Evolutionary conservation across 352 stramenopile genomes (phyloP).

Genomic region (Peronospora belbahrii): DNA sequence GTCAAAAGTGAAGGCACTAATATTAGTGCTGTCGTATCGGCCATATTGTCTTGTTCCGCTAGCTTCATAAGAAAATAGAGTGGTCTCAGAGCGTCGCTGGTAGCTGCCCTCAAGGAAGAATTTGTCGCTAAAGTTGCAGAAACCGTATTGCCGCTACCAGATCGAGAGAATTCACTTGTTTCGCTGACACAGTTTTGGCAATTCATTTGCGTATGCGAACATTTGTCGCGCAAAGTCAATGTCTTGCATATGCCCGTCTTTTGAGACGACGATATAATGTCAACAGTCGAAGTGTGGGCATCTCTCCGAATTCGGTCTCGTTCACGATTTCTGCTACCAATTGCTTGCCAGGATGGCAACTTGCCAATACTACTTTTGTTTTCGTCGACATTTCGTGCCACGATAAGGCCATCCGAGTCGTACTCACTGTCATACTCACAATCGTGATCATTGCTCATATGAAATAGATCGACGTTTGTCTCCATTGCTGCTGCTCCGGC

Average conservation of each 20-base stretch:
- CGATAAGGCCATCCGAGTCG: slow-evolving; percentile 17
- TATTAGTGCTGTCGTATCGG: slow-evolving; percentile 78
- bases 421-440: slow-evolving; percentile 12
- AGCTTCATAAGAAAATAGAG: slow-evolving; percentile 87
- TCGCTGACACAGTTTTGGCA: slow-evolving; percentile 19
- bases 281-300: slow-evolving; percentile 6
- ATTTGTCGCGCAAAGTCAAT: slow-evolving; percentile 20
- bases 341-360: slow-evolving; percentile 24
- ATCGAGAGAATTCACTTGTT: slow-evolving; percentile 7
- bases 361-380: slow-evolving; percentile 11
- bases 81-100: slow-evolving; percentile 40
- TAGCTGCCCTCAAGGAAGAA: slow-evolving; percentile 9
- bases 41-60: slow-evolving; percentile 85
- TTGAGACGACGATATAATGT: slow-evolving; percentile 12
- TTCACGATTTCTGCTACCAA: slow-evolving; percentile 23
- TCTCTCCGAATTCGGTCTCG: slow-evolving; percentile 21
- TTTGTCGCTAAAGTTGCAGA: neutral
- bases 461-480: slow-evolving; percentile 10
- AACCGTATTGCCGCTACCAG: slow-evolving; percentile 3
- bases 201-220: slow-evolving; percentile 20
- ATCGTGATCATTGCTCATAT: slow-evolving; percentile 11
- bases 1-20: slow-evolving; percentile 76
- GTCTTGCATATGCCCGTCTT: slow-evolving; percentile 8
- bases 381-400: slow-evolving; percentile 15
- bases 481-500: slow-evolving; percentile 26